Evolutionary conservation across 768 basidiomycete genomes (phyloP), one percentile per base, ranked within the genome.

Genomic region (Fomitopsis pulvina): DNA sequence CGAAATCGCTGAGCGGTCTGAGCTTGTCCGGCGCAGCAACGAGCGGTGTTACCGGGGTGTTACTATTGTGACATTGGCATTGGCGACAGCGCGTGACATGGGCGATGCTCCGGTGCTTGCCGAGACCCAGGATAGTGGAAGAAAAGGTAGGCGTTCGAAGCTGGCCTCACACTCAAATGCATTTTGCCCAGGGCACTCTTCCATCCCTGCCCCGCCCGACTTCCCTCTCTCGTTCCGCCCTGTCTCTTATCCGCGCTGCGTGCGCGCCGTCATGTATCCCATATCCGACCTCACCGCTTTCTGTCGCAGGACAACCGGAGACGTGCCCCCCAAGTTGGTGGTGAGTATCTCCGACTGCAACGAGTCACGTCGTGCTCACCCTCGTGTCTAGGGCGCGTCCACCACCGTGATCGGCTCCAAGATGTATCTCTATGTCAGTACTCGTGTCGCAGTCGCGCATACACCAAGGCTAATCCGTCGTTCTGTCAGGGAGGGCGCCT

Each of bases 261-360:
- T 30, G 21, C 48, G 27, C 50, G 38, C 52, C 52, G 56, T 51
- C 34, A 80, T 79, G 78, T 87, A 91, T 63, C 89, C 90, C 44
- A 89, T 93, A 57, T 89, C 89, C 60, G 91, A 93, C 70, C 74
- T 94, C 59, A 92, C 90, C 9, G 92, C 91, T 1, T 88, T 81
- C 62, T 87, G 85, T 63, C 78, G 87, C 54, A 83, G 83, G 64
- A 89, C 92, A 0, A 78, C 77, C 0, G 92, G 92, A 41, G 85
- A 91, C 76, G 83, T 92, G 20, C 92, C 92, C 10, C 82, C 88
- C 39, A 90, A 86, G 62, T 83, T 93, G 39, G 87, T 94, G 51
- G 90, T 90, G 72, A 51, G 87, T 75, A 26, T 37, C 43, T 21
- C 3, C 21, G 32, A 21, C 21, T 4, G 32, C 37, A 29, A 32